A percentile compares a stretch with the other conserved stretches of the same genome.
phyloP scores from a whole-genome alignment of 2,329 filamentous ascomycete species.

The Talaromyces pinophilus region DNA sequence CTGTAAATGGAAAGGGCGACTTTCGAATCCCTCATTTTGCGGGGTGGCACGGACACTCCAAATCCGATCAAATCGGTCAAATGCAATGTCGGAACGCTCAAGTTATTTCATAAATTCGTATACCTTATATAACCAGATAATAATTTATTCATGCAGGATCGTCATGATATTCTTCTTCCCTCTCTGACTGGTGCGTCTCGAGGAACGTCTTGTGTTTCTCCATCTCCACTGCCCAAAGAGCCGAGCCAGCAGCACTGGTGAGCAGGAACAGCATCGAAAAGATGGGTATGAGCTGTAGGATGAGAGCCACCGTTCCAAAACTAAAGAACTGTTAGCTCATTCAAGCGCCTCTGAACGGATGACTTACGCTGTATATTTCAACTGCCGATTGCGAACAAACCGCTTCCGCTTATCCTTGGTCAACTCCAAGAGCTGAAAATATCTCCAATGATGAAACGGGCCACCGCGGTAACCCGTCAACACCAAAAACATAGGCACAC shows the following conservation, averaged over 20 bases:
- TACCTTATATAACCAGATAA: not conserved
- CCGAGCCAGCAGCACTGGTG: slow-evolving; percentile 80
- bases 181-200: slow-evolving; percentile 29
- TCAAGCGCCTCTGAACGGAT: not conserved
- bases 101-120: not conserved
- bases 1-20: too few relatives aligned
- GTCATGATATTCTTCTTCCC: slow-evolving; percentile 40
- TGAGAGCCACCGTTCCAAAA: slow-evolving; percentile 82
- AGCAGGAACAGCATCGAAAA: slow-evolving; percentile 93
- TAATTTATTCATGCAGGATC: slow-evolving; percentile 25
- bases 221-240: slow-evolving; percentile 79
- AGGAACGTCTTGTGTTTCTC: slow-evolving; percentile 58
- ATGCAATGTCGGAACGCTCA: not conserved
- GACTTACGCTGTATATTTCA: slow-evolving; percentile 79
- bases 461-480: slow-evolving; percentile 85
- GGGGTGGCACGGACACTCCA: not conserved
- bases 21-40: too few relatives aligned
- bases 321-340: slow-evolving; percentile 35
- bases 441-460: slow-evolving; percentile 86
- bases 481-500: slow-evolving; percentile 81
- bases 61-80: not conserved
- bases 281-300: slow-evolving; percentile 83
- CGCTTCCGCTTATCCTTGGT: slow-evolving; percentile 71
- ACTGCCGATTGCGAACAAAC: slow-evolving; percentile 66
- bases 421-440: slow-evolving; percentile 77